Conservation (phyloP, 1,139 yeast species). For the Debaryomyces udenii region DNA sequence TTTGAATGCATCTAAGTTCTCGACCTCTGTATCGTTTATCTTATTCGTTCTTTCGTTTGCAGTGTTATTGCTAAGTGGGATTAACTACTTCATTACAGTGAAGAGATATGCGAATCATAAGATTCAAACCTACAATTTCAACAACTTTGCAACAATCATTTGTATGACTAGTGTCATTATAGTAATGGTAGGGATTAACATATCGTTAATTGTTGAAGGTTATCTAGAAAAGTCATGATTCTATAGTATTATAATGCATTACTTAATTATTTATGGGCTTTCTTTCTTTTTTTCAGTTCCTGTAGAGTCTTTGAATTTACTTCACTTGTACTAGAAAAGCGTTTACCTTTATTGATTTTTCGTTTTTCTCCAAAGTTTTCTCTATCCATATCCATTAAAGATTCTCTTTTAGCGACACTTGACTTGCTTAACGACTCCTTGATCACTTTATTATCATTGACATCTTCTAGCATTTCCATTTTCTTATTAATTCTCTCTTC, state of each 20-base stretch:
- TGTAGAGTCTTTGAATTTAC: not conserved
- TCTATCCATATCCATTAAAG: slow-evolving; percentile 89
- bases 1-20: slow-evolving; percentile 23
- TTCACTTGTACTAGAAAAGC: slow-evolving; percentile 15
- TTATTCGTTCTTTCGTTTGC: slow-evolving; percentile 44
- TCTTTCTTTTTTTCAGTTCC: slow-evolving; percentile 10
- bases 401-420: slow-evolving; percentile 85
- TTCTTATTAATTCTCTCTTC: slow-evolving; percentile 82
- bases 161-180: slow-evolving; percentile 45
- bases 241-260: slow-evolving; percentile 1
- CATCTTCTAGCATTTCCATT: slow-evolving; percentile 70
- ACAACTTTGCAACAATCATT: slow-evolving; percentile 40
- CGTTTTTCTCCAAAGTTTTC: slow-evolving; percentile 83
- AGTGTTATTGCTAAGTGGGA: slow-evolving; percentile 43
- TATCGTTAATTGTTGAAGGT: slow-evolving; percentile 45
- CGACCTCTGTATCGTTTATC: slow-evolving; percentile 40
- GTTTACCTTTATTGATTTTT: slow-evolving; percentile 56
- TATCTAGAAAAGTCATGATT: slow-evolving; percentile 25
- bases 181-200: slow-evolving; percentile 45
- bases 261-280: slow-evolving; percentile 4
- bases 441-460: slow-evolving; percentile 77
- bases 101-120: slow-evolving; percentile 46
- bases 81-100: slow-evolving; percentile 52
- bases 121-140: slow-evolving; percentile 43
- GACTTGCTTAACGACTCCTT: slow-evolving; percentile 68